These are phyloP conservation scores for Aspergillus sclerotioniger DNA, from an alignment of 495 filamentous ascomycete species.

Conservation along the genomic window DNA sequence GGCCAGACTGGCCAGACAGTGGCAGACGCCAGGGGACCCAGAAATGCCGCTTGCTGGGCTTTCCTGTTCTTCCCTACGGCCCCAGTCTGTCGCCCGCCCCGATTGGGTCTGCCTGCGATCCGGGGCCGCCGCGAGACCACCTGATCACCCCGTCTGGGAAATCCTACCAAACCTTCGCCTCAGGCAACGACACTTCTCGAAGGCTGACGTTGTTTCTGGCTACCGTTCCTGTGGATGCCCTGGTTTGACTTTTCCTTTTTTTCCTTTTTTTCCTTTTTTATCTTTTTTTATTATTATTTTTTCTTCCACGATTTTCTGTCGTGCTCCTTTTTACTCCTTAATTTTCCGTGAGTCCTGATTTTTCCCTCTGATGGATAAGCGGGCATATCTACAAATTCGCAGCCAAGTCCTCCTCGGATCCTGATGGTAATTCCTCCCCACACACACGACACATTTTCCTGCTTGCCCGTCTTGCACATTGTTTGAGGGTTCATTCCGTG, in stretches of 20 bases:
- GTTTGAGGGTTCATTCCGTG: conserved; percentile 1
- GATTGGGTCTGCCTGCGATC: conserved; percentile 18
- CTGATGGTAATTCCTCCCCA: too few species aligned
- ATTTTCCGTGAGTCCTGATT: too few species aligned
- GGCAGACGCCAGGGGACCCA: conserved; percentile 8
- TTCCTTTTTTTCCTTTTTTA: neutral
- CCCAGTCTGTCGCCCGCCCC: conserved; percentile 12
- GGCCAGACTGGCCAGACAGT: neutral
- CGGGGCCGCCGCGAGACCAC: conserved; percentile 20
- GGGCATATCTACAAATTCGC: too few species aligned
- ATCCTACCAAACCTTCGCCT: neutral
- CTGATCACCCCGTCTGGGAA: conserved; percentile 8
- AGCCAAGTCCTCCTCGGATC: too few species aligned
- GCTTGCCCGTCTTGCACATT: neutral
- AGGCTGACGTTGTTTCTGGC: conserved; percentile 7
- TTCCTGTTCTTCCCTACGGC: conserved; percentile 21
- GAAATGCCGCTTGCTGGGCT: conserved; percentile 12
- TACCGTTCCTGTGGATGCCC: neutral
- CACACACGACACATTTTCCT: too few species aligned
- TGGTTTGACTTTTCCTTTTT: neutral
- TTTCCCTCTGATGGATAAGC: too few species aligned
- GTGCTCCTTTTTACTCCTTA: too few species aligned
- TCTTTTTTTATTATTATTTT: neutral
- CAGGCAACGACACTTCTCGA: conserved; percentile 11
- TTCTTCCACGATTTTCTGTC: too few species aligned